Base-by-base conservation (phyloP, 1,139 yeast species). In the Wickerhamomyces sp. region DNA sequence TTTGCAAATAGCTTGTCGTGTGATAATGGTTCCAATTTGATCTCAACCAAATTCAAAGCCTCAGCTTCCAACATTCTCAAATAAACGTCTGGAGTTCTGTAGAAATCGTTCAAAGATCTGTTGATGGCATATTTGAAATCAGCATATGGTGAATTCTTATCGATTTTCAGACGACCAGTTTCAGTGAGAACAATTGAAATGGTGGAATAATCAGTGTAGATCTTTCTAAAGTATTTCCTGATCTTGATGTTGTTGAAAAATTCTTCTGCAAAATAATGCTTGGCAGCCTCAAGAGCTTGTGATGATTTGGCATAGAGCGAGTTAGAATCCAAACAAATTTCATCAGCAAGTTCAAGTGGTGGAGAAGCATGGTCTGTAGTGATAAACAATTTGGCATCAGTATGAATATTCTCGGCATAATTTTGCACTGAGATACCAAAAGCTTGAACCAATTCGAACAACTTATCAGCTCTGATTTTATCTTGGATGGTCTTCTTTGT, bases 41-140 rank as follows among this genome's bases (percentile, higher is more conserved):
- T 63, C 30, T 55, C 62, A 32, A 75, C 62, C 33, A 75, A 57
- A 57, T 62, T 95, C 73, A 62, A 75, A 50, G 58, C 60, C 56
- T 91, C 98, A 2, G 98, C 98, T 53, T 84, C 89, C 35, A 89
- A 64, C 95, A 91, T 91, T 52, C 94, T 75, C 51, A 93, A 67
- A 46, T 84, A 84, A 20, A 83, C 65, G 51, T 87, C 95, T 1
- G 98, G 97, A 35, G 76, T 70, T 29, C 68, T 68, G 4, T 76
- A 73, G 50, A 93, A 73, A 40, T 88, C 91, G 10, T 72, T 72
- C 10, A 91, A 81, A 1, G 86, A 70, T 52, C 93, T 73, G 58
- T 87, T 84, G 37, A 78, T 73, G 14, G 96, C 95, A 58, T 91
- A 93, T 57, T 91, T 93, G 62, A 93, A 81, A 52, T 87, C 96